Evolutionary conservation across 148 eudicot genomes (phyloP), one percentile per base, ranked within the genome.

Genomic region (Spergularia marina): DNA sequence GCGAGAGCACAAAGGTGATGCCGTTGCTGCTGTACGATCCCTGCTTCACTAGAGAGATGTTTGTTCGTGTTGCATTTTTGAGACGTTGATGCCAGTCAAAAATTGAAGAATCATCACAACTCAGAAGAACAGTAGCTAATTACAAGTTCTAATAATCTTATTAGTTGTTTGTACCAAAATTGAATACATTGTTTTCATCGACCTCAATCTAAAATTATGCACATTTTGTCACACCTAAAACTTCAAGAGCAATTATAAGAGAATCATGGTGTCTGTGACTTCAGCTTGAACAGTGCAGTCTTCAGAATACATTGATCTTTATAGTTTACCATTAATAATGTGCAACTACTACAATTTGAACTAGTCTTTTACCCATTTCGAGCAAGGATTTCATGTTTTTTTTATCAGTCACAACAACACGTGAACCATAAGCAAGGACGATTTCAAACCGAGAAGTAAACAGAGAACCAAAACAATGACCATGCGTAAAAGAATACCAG

Each of bases 1-100:
- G 71, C 86, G 97, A n/a, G 98, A 94, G 84, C 98, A 90, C 87
- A 94, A 94, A 83, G 97, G 98, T 40, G 92, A 94, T 82, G 95
- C 98, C 39, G 97, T 94, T 65, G 91, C 98, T 54, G 98, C 98
- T 15, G 81, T 93, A 55, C 84, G 92, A 59, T 76, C 86, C 75
- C 83, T 91, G 76, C 86, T 91, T 77, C 83, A 78, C 71, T 84
- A 83, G 75, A 80, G 64, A 56, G 21, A 3, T 23, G 12, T 14
- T 13, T 57, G 10, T 10, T 17, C 17, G n/a, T 15, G 36, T 16
- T 20, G n/a, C 30, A 69, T 57, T 66, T 41, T n/a, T 58, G 21
- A 68, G 62, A 15, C 53, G 56, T 55, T 55, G 71, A 49, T 51
- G 55, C 56, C 51, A 51, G 56, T 47, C 4, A 66, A 6, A 56